Base-by-base conservation (phyloP, 257 asterid genomes). In the Nicotiana otophora region DNA sequence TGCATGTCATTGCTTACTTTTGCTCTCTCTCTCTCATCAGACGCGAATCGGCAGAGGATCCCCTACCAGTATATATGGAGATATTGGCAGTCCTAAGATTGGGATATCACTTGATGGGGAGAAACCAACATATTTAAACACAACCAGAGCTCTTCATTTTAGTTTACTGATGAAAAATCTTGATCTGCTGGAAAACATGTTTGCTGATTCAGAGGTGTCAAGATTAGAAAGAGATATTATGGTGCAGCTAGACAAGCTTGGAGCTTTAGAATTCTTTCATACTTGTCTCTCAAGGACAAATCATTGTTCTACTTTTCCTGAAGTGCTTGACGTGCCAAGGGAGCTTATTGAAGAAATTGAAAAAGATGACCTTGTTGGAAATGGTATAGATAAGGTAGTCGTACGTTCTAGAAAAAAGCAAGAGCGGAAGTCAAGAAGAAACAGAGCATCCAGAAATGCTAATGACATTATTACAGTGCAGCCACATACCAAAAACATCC, bases 181-280 rank as follows among this genome's bases (percentile, higher is more conserved):
- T 23, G 89, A 90, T 86, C 33, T 65, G 46, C 86, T 95, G 88
- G 98, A 93, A 83, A 86, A 87, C 81, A 89, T 91, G 86, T 92
- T 89, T 88, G 83, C 90, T 76, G 92, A 90, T 82, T 88, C 94
- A 28, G 86, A 88, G 60, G 82, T 82, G 65, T 81, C 84, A 68
- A 88, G 85, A 86, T 84, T 95, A 88, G 95, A 95, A 89, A 77
- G 85, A 81, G 96, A 95, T 81, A 93, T 95, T 88, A 83, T 95
- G 82, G 88, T 89, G 87, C 93, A 93, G 61, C 81, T 95, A 85
- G 87, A 89, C 83, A 89, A 92, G 83, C 94, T 92, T 26, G 97
- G 98, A 82, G 98, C 97, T 86, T 89, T 92, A 78, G 88, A 90
- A 51, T 88, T 91, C 64, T 95, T 95, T 91, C 88, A 86, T 83